Conservation (phyloP, 108 stramenopile genomes). For the Stephanodiscus triporus region DNA sequence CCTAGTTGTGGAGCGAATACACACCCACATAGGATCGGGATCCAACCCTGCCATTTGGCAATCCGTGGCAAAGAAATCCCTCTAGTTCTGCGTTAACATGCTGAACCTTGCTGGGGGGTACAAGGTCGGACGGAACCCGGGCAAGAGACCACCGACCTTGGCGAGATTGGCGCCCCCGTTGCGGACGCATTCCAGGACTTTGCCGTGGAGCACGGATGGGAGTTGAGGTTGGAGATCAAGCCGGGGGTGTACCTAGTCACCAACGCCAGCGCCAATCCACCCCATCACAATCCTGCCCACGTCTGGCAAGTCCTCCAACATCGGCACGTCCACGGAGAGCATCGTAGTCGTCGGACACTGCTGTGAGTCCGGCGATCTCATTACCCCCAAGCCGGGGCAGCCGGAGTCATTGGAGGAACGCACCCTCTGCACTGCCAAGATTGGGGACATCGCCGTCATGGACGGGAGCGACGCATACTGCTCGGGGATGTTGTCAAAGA, state of each 20-base stretch:
- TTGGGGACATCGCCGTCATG: conserved; percentile 93
- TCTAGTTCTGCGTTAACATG: conserved; percentile 88
- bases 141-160: conserved; percentile 93
- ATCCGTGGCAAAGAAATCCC: conserved; percentile 86
- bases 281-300: conserved; percentile 90
- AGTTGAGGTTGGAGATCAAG: conserved; percentile 95
- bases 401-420: conserved; percentile 91
- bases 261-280: conserved; percentile 95
- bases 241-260: conserved; percentile 97
- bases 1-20: conserved; percentile 91
- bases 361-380: conserved; percentile 97
- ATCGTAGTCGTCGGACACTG: conserved; percentile 99
- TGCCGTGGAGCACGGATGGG: conserved; percentile 84
- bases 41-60: conserved; percentile 98
- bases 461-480: conserved; percentile 98
- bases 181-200: conserved; percentile 86
- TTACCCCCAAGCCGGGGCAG: conserved; percentile 94
- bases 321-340: conserved; percentile 68
- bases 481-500: conserved; percentile 95
- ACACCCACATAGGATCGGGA: conserved; percentile 98
- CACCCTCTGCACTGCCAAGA: conserved; percentile 72
- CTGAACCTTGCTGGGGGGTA: conserved; percentile 97
- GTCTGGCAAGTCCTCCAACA: conserved; percentile 64
- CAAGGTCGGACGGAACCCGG: conserved; percentile 96
- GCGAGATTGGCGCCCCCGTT: conserved; percentile 91